Base-by-base conservation (phyloP, 2,329 filamentous ascomycete species). In the Hirsutella rhossiliensis region DNA sequence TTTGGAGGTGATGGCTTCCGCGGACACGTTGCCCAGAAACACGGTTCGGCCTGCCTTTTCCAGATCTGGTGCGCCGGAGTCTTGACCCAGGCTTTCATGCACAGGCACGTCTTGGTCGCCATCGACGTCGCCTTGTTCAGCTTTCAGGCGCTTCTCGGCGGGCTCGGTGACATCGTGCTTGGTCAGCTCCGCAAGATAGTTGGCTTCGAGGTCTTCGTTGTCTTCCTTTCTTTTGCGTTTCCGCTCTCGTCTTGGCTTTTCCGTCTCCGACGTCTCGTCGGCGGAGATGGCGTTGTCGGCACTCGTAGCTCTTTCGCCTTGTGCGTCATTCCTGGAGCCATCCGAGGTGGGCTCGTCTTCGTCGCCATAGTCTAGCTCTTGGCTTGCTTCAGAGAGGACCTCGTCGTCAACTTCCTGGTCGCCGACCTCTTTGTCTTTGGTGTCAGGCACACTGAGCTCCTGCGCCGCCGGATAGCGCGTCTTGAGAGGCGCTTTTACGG, bases 1-100 rank as follows among this genome's bases (percentile, higher is more conserved):
- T 58, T 94, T 94, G 27, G 84, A 88, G 41, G 80, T 84, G 56
- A 97, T 87, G 37, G 87, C 87, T 43, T 82, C 72, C 19, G 76
- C 82, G 13, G 88, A 88, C 39, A 98, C 87, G 57, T 98, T 98
- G 56, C 85, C 84, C 12, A 98, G 70, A 65, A 97, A 98, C 37
- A 97, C 80, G 7, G 92, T 98, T 45, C 92, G 84, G 46, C 78
- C 77, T 9, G 90, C 85, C 67, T 94, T 95, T 46, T 94, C 86
- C 3, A 94, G 55, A 50, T 94, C 85, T 19, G 69, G 54, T 40
- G 54, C 67, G 62, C 72, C 79, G 64, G 67, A 73, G 60, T 65
- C 63, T 43, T 65, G 69, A 50, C 60, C 62, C 34, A 76, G 67
- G 44, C 72, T 78, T 56, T 81, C 80, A 53, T 83, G 79, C 36